Percentiles rank a stretch among this genome's conserved stretches.
Conservation (phyloP, 495 filamentous ascomycete species). For the Penicillium daleae region DNA sequence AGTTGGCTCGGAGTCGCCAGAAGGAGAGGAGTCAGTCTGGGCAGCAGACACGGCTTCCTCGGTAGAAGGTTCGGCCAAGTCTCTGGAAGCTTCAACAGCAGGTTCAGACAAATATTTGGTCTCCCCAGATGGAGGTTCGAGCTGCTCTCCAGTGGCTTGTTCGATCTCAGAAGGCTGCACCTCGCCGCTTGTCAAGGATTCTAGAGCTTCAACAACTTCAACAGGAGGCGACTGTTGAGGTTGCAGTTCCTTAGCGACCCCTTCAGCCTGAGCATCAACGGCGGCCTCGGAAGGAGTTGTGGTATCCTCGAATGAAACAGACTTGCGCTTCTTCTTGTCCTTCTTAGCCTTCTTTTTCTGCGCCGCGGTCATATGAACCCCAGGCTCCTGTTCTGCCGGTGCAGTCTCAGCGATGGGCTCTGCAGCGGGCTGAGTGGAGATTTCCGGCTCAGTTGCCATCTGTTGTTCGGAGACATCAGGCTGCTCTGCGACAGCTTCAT, state of each 20-base stretch:
- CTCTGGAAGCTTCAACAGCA: neutral
- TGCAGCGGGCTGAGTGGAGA: neutral
- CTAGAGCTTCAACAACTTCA: conserved; percentile 22
- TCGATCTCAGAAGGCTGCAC: conserved; percentile 15
- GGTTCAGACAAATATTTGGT: neutral
- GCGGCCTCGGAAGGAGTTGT: conserved; percentile 16
- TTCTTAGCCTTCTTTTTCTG: conserved; percentile 40
- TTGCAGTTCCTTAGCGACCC: conserved; percentile 12
- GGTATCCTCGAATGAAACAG: conserved; percentile 28
- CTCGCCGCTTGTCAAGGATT: conserved; percentile 30
- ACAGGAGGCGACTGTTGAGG: conserved; percentile 20
- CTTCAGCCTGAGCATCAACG: conserved; percentile 19
- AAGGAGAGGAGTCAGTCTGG: conserved; percentile 8
- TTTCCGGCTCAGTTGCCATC: conserved; percentile 11
- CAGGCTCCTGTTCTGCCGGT: conserved; percentile 7
- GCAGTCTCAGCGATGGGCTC: conserved; percentile 10
- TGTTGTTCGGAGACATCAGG: conserved; percentile 7
- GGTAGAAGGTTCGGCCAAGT: neutral
- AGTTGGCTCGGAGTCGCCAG: conserved; percentile 16
- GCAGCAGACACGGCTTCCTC: conserved; percentile 7
- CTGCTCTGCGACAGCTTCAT: conserved; percentile 32
- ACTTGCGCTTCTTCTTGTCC: conserved; percentile 41
- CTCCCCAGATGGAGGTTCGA: conserved; percentile 4
- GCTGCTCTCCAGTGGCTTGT: neutral
- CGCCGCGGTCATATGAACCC: conserved; percentile 15